Base-by-base conservation (phyloP, 2,329 filamentous ascomycete species). In the Penicillium corylophilum region DNA sequence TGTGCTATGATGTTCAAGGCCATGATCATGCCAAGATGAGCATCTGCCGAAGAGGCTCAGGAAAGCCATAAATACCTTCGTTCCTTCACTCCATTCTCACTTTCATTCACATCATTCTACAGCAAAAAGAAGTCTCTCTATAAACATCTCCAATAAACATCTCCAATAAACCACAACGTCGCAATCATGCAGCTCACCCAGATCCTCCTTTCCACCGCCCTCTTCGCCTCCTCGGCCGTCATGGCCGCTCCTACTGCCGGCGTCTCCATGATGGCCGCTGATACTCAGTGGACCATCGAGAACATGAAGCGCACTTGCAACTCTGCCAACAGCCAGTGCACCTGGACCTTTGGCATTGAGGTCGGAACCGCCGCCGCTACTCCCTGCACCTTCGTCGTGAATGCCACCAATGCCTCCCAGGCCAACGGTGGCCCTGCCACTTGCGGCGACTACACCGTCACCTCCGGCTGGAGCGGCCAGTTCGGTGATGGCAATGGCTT, bases 381-480 rank as follows among this genome's bases (percentile, higher is more conserved):
- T 26, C 13, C 57, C 16, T 78, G 74, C 71, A 62, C 53, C 49
- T 77, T 76, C 66, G 61, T 67, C 47, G 71, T 76, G 57, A 68
- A 68, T 33, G 67, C 61, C 42, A 48, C 61, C 50, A 59, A 64
- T 51, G 67, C 70, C 56, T 71, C 72, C 50, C 62, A 69, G 51
- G 69, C 70, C 53, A 70, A 68, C 63, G 73, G 72, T 43, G 74
- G 72, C 16, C 71, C 75, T 40, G 57, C 64, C 51, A 70, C 57
- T 44, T 83, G 79, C 71, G 80, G 79, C 35, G 63, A 62, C 51
- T 83, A 74, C 73, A 78, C 73, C 55, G 60, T 83, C 63, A 79
- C 77, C 45, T 77, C 76, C 2, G 77, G 78, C 70, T 83, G 80
- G 80, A 79, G 75, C 65, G 79, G 74, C 63, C 75, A 81, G 61